Conservation (phyloP, 1,284 basidiomycete genomes). For the Phenoliferia sp. region DNA sequence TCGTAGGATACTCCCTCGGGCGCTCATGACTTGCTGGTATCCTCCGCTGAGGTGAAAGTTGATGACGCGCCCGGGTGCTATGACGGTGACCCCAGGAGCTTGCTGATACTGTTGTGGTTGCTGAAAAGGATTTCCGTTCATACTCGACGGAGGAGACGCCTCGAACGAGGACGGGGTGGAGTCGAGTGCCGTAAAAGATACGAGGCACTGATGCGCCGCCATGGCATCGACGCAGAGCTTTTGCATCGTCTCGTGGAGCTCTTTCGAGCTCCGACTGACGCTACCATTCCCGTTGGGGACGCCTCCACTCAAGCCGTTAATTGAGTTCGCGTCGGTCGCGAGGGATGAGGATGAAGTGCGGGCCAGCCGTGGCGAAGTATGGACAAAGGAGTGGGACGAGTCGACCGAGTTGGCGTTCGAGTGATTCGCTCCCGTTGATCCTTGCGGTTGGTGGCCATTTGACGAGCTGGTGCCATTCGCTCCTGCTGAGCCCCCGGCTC, state of each 20-base stretch:
- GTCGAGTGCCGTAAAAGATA: slow-evolving; percentile 69
- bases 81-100: not conserved
- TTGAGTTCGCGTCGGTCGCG: not conserved
- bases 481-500: not conserved
- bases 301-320: not conserved
- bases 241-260: slow-evolving; percentile 62
- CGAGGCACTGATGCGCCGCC: slow-evolving; percentile 71
- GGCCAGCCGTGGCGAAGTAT: not conserved
- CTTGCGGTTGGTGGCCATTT: not conserved
- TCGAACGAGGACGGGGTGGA: slow-evolving; percentile 5
- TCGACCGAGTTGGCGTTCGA: not conserved
- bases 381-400: not conserved
- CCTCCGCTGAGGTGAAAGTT: slow-evolving; percentile 88
- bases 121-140: not conserved
- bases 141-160: slow-evolving; percentile 4
- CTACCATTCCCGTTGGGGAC: slow-evolving; percentile 1
- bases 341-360: slow-evolving; percentile 2
- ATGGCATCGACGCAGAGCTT: slow-evolving; percentile 74
- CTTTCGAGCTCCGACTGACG: slow-evolving; percentile 32
- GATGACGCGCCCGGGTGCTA: slow-evolving; percentile 56
- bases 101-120: slow-evolving; percentile 3
- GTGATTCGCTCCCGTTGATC: not conserved
- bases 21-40: slow-evolving; percentile 87
- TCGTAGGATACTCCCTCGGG: slow-evolving; percentile 80
- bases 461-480: not conserved